Evolutionary conservation across 2,329 filamentous ascomycete species (phyloP).

Genomic region (Phyllosticta citriasiana): DNA sequence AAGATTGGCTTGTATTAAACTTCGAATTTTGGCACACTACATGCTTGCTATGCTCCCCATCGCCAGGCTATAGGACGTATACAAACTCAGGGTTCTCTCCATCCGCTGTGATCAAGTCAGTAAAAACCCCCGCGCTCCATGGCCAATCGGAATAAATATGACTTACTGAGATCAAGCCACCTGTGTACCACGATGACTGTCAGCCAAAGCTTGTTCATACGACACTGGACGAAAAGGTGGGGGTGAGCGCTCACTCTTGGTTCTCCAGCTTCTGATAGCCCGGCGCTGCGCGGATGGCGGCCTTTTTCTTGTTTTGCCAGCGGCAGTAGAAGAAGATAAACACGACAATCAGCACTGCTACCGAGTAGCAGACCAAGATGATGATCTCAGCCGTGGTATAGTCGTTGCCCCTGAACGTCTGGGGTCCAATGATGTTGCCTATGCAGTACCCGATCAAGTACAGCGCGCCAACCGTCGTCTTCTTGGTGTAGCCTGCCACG

Average conservation of each 20-base stretch:
- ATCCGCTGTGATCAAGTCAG: conserved; percentile 38
- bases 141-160: not conserved
- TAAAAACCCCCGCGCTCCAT: not conserved
- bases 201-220: not conserved
- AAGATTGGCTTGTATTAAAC: not conserved
- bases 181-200: conserved; percentile 13
- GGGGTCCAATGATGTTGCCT: conserved; percentile 36
- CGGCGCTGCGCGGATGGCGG: conserved; percentile 38
- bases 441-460: conserved; percentile 42
- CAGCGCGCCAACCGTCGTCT: conserved; percentile 44
- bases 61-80: conserved; percentile 42
- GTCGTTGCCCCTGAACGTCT: conserved; percentile 37
- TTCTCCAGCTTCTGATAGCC: conserved; percentile 54
- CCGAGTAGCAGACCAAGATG: conserved; percentile 49
- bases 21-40: not conserved
- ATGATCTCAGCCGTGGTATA: conserved; percentile 56
- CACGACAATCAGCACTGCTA: conserved; percentile 43
- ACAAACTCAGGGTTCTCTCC: conserved; percentile 54
- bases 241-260: conserved; percentile 43
- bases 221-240: not conserved
- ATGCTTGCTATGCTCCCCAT: not conserved
- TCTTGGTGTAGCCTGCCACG: conserved; percentile 49
- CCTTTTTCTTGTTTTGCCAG: conserved; percentile 51
- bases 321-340: conserved; percentile 56
- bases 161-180: conserved; percentile 43